Evolutionary conservation across 2,329 filamentous ascomycete species (phyloP), one percentile per base, ranked within the genome.

Genomic region (Zymoseptoria tritici): DNA sequence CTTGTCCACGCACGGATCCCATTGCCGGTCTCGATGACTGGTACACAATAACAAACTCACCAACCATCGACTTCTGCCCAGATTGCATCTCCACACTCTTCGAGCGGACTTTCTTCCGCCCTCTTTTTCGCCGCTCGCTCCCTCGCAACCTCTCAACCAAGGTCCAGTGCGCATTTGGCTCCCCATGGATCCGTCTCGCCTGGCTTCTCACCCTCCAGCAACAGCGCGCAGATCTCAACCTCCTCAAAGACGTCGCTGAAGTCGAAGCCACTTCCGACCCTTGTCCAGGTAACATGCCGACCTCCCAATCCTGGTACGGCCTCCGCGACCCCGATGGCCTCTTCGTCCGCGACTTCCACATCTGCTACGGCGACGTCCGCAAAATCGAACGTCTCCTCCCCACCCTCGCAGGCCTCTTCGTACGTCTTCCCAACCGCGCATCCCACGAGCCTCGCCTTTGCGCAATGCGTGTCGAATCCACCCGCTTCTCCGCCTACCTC

Each of bases 121-220:
- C 83, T 16, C 79, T 85, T 36, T 91, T 96, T 67, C 77, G 85
- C 9, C 80, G 81, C 2, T 83, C 84, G 42, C 80, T 84, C 29
- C 77, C 80, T 26, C 83, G 85, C 16, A 78, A 83, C 4, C 77
- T 80, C 2, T 81, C 83, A 13, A 78, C 80, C 49, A 79, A 83
- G 52, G 80, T 89, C 7, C 79, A 82, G 52, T 97, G 93, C 75
- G 87, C 91, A 64, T 90, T 97, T 73, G 90, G 89, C 20, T 81
- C 84, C 11, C 84, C 87, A 0, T 97, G 91, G 90, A 87, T 90
- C 67, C 85, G 90, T 26, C 85, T 96, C 49, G 91, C 91, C 0
- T 96, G 89, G 85, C 80, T 92, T 2, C 80, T 96, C 63, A 92
- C 86, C 2, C 77, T 89, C 56, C 91, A 91, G 73, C 84, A 90